Evolutionary conservation across 495 filamentous ascomycete genomes (phyloP), one percentile per base, ranked within the genome.

Genomic region (Polyplosphaeria fusca): DNA sequence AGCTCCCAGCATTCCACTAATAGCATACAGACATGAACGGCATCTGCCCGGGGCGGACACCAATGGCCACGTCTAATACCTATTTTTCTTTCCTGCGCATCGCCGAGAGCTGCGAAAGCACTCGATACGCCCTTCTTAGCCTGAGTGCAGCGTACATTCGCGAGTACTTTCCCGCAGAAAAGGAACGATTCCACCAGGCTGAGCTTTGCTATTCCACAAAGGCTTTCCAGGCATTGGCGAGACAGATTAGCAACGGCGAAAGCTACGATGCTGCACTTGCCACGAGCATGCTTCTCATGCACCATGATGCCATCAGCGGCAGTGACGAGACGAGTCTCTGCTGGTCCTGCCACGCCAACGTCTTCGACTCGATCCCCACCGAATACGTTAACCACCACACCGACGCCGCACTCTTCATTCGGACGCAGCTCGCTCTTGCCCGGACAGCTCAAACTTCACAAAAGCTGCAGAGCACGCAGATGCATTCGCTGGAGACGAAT

Each of bases 231-330:
- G 50, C 51, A 3, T 19, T 61, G 2, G 37, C 52, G 9, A 22
- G 51, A 35, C 58, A 61, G 44, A 61, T 61, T 20, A 61, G 43
- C 38, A 50, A 30, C 18, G 58, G 51, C 24, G 51, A 61, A 16
- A 45, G 25, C 25, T 49, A 42, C 40, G 58, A 61, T 23, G 58
- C 58, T 37, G 43, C 50, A 18, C 43, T 55, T 18, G 50, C 58
- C 5, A 61, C 58, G 2, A 53, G 49, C 58, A 61, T 61, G 58
- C 52, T 61, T 16, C 26, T 61, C 27, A 55, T 61, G 51, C 58
- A 61, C 30, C 58, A 61, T 27, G 51, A 53, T 55, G 58, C 58
- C 9, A 46, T 61, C 18, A 55, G 47, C 28, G 47, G 47, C 26
- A 16, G 41, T 0, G 51, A 61, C 19, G 58, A 61, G n/a, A 42